phyloP scores from a whole-genome alignment of 2,329 filamentous ascomycete species.

The Cercospora nicotianae region DNA sequence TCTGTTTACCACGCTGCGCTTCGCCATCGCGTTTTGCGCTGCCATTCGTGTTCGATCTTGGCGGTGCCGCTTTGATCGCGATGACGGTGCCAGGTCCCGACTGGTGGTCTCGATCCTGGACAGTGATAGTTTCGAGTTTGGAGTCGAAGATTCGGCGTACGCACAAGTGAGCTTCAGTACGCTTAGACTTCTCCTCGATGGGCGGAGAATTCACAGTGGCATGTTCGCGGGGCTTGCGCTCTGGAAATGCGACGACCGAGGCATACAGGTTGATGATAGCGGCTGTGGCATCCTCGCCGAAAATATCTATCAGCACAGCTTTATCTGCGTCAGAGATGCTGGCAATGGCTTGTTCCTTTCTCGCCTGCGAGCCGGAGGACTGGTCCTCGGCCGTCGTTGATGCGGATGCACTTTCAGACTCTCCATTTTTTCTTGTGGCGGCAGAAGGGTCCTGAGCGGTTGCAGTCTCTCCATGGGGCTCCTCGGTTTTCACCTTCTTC shows the following conservation, averaged over 20 bases:
- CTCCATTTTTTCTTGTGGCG: not conserved
- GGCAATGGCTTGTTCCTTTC: slow-evolving; percentile 24
- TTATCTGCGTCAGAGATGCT: slow-evolving; percentile 43
- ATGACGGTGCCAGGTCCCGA: slow-evolving; percentile 60
- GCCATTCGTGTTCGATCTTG: slow-evolving; percentile 30
- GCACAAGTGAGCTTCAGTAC: slow-evolving; percentile 63
- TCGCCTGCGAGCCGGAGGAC: slow-evolving; percentile 5
- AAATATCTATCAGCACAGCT: slow-evolving; percentile 45
- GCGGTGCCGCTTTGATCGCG: slow-evolving; percentile 52
- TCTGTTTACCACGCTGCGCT: slow-evolving; percentile 47
- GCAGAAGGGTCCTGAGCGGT: slow-evolving; percentile 9
- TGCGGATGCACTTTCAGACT: not conserved
- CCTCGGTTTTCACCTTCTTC: slow-evolving; percentile 21
- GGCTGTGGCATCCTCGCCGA: slow-evolving; percentile 53
- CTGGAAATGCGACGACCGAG: slow-evolving; percentile 54
- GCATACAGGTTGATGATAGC: slow-evolving; percentile 58
- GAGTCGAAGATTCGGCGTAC: slow-evolving; percentile 79
- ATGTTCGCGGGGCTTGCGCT: slow-evolving; percentile 58
- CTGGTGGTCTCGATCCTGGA: slow-evolving; percentile 58
- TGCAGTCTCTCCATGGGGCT: slow-evolving; percentile 10
- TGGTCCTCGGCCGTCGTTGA: not conserved
- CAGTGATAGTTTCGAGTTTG: slow-evolving; percentile 73
- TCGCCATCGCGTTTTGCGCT: slow-evolving; percentile 23
- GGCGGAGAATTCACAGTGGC: slow-evolving; percentile 54
- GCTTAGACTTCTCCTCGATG: slow-evolving; percentile 61